A percentile compares a stretch with the other conserved stretches of the same genome.
Evolutionary conservation across 2,329 filamentous ascomycete genomes (phyloP).

Genomic region (Sclerotinia borealis): DNA sequence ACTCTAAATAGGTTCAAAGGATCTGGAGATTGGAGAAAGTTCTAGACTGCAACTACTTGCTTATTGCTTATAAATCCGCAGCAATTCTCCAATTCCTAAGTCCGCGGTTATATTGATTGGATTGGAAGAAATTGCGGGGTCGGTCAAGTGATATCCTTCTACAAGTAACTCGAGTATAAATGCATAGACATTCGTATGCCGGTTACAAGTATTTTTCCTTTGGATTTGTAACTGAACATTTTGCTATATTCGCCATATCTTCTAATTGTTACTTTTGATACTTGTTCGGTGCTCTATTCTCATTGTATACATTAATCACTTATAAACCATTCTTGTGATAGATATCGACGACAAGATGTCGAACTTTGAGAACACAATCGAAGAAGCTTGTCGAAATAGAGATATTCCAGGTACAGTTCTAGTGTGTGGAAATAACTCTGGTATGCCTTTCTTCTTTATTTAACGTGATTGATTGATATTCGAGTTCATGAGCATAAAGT

Average conservation of each 20-base stretch:
- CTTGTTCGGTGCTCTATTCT: background rate
- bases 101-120: too few species aligned
- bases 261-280: background rate
- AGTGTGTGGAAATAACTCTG: constrained; percentile 17
- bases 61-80: too few species aligned
- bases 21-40: too few species aligned
- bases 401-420: constrained; percentile 23
- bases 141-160: background rate
- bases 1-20: too few species aligned
- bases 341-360: constrained; percentile 12
- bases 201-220: background rate
- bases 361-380: constrained; percentile 20
- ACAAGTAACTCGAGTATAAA: too few species aligned
- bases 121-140: too few species aligned
- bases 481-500: background rate
- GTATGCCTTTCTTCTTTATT: constrained; percentile 14
- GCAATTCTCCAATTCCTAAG: too few species aligned
- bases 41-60: too few species aligned
- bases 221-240: background rate
- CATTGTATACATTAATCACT: background rate
- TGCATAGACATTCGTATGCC: background rate
- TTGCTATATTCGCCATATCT: background rate
- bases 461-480: too few species aligned
- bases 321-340: background rate
- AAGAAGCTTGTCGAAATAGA: constrained; percentile 16